Percentiles rank a stretch among this genome's conserved stretches.
phyloP scores from a whole-genome alignment of 805 yeast species.

The Cyberlindnera samutprakarnensis region DNA sequence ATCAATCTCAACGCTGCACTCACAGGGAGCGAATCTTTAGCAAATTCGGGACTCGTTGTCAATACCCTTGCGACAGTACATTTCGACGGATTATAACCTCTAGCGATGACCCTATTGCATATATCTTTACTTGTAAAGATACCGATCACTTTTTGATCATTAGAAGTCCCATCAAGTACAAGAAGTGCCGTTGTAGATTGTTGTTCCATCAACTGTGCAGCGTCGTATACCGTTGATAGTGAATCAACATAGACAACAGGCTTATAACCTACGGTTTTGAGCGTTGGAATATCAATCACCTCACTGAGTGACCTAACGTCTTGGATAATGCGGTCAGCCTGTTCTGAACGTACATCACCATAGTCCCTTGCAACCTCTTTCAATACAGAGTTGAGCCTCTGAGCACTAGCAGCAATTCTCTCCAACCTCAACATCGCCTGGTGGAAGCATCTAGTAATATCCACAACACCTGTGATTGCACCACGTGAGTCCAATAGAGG shows the following conservation, averaged over 20 bases:
- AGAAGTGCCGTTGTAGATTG: slow-evolving; percentile 34
- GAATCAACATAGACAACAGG: slow-evolving; percentile 30
- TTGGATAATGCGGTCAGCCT: slow-evolving; percentile 20
- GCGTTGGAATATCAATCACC: slow-evolving; percentile 34
- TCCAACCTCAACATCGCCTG: slow-evolving; percentile 38
- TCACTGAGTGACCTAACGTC: slow-evolving; percentile 32
- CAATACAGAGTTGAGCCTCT: slow-evolving; percentile 23
- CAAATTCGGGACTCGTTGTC: slow-evolving; percentile 41
- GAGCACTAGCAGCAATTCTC: slow-evolving; percentile 31
- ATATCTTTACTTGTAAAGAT: slow-evolving; percentile 40
- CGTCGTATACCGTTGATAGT: slow-evolving; percentile 28
- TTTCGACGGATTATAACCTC: slow-evolving; percentile 26
- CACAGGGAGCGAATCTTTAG: slow-evolving; percentile 30
- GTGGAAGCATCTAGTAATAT: slow-evolving; percentile 39
- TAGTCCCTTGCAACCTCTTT: slow-evolving; percentile 25
- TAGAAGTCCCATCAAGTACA: slow-evolving; percentile 27
- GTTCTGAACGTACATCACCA: slow-evolving; percentile 17
- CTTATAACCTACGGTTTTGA: slow-evolving; percentile 18
- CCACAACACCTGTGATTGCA: slow-evolving; percentile 34
- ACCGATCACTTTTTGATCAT: slow-evolving; percentile 32
- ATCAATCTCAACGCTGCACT: slow-evolving; percentile 36
- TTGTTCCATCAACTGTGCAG: slow-evolving; percentile 33
- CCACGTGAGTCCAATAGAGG: slow-evolving; percentile 32
- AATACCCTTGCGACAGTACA: slow-evolving; percentile 35
- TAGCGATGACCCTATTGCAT: slow-evolving; percentile 33